Evolutionary conservation across 345 rosid genomes (phyloP).

Genomic region (Atalantia buxifolia): DNA sequence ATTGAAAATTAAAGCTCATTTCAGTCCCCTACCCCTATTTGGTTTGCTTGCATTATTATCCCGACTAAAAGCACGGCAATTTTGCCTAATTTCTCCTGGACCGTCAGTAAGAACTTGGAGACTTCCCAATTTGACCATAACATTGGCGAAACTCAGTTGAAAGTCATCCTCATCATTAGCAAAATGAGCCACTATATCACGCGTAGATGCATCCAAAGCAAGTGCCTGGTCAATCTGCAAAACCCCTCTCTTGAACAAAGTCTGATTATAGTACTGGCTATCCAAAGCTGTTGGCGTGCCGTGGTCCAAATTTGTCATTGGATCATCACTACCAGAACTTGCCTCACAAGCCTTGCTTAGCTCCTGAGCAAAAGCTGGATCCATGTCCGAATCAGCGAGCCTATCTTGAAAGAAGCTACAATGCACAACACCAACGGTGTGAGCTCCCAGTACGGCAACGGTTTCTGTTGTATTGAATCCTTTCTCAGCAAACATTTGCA

Average conservation of each 20-base stretch:
- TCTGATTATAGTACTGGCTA: conserved; percentile 43
- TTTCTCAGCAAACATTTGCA: conserved; percentile 33
- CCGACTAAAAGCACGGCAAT: conserved; percentile 51
- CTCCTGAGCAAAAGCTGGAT: conserved; percentile 26
- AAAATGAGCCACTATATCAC: conserved; percentile 36
- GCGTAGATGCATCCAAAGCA: conserved; percentile 36
- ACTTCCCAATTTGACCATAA: conserved; percentile 57
- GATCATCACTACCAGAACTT: conserved; percentile 19
- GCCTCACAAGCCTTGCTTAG: conserved; percentile 37
- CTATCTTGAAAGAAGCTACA: conserved; percentile 57
- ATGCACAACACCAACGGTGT: conserved; percentile 63
- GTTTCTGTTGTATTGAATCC: conserved; percentile 45
- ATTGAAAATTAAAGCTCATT: not conserved
- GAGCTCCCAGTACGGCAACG: conserved; percentile 76
- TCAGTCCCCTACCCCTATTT: not conserved
- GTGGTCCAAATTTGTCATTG: conserved; percentile 54
- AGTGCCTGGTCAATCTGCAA: conserved; percentile 57
- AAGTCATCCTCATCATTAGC: conserved; percentile 31
- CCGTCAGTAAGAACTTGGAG: conserved; percentile 44
- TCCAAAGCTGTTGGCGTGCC: conserved; percentile 43
- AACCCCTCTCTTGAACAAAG: conserved; percentile 42
- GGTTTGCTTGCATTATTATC: conserved; percentile 1
- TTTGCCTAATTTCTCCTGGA: conserved; percentile 57
- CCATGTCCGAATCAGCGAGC: conserved; percentile 56
- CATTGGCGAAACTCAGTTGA: conserved; percentile 40